Percentiles rank a stretch among this genome's conserved stretches.
These are phyloP conservation scores for Calamus simplicifolius DNA, from an alignment of 176 grass and related monocot genomes.

Conservation along the genomic window DNA sequence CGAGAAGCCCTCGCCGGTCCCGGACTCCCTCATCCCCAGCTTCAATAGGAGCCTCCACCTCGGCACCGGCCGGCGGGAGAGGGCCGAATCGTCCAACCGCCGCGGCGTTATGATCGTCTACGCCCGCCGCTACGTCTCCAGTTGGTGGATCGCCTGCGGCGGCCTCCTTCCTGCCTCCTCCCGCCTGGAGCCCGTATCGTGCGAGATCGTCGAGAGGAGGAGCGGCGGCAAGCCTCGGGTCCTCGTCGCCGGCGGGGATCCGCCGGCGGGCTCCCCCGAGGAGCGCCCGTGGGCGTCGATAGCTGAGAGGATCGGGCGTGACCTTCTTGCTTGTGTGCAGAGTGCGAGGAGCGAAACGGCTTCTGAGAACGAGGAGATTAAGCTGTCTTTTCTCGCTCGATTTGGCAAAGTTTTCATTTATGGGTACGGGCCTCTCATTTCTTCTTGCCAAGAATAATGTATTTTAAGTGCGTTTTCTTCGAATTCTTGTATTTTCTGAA, in stretches of 20 bases:
- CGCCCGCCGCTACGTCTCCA: constrained; percentile 12
- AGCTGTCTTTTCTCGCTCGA: constrained; percentile 9
- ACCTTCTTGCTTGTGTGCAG: constrained; percentile 3
- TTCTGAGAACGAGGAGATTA: neutral
- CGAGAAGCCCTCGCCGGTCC: constrained; percentile 12
- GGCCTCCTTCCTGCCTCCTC: neutral
- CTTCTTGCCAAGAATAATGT: neutral
- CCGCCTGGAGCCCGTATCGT: constrained; percentile 14
- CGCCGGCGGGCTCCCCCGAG: neutral
- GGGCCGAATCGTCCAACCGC: neutral
- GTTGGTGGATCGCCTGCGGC: constrained; percentile 14
- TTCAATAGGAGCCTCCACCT: constrained; percentile 5
- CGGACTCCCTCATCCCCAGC: constrained; percentile 9
- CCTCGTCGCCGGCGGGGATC: neutral
- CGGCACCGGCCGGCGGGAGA: neutral
- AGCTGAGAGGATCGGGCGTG: constrained; percentile 11
- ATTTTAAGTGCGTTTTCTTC: too few relatives aligned
- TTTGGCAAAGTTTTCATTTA: constrained; percentile 30
- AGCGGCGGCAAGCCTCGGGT: constrained; percentile 14
- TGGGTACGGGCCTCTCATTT: constrained; percentile 12
- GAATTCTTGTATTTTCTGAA: too few relatives aligned
- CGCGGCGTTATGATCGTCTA: neutral
- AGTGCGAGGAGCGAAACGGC: constrained; percentile 18
- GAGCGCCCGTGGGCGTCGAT: constrained; percentile 22
- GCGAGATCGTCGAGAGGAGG: constrained; percentile 12